Evolutionary conservation across 2,329 filamentous ascomycete species (phyloP).

Genomic region (Xylariaceae sp.): DNA sequence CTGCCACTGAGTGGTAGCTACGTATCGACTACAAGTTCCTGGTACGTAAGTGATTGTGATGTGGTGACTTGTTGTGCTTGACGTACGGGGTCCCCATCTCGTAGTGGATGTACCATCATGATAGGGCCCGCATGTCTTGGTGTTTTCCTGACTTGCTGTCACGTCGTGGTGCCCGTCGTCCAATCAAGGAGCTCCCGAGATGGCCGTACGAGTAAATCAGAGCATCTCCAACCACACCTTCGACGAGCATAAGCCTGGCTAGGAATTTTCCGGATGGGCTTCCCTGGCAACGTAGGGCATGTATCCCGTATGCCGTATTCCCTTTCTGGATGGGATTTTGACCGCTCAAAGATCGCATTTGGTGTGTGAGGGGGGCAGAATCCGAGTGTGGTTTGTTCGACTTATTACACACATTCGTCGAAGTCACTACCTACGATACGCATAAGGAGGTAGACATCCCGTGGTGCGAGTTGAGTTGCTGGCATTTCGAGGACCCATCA

Average conservation of each 20-base stretch:
- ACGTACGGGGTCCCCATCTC: not conserved
- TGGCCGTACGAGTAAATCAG: not conserved
- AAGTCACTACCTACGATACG: not conserved
- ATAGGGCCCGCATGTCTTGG: conserved; percentile 5
- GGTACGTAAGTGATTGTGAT: not conserved
- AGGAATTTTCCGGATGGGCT: too few species aligned
- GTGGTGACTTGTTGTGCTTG: conserved; percentile 7
- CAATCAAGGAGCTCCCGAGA: conserved; percentile 9
- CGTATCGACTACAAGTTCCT: not conserved
- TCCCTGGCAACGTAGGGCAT: too few species aligned
- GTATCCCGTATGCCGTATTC: too few species aligned
- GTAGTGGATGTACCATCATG: too few species aligned
- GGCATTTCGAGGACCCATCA: conserved; percentile 8
- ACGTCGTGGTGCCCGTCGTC: conserved; percentile 5
- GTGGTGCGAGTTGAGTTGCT: conserved; percentile 2
- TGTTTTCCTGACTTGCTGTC: conserved; percentile 14
- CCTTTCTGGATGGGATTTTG: too few species aligned
- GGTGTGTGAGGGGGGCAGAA: not conserved
- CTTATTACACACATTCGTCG: not conserved
- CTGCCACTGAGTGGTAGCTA: not conserved
- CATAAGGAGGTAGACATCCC: not conserved
- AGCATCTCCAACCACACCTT: too few species aligned
- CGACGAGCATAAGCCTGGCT: too few species aligned
- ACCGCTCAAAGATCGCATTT: not conserved
- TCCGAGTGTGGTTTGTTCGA: not conserved